Evolutionary conservation across 2,329 filamentous ascomycete genomes (phyloP).

Genomic region (Cryphonectria japonica): DNA sequence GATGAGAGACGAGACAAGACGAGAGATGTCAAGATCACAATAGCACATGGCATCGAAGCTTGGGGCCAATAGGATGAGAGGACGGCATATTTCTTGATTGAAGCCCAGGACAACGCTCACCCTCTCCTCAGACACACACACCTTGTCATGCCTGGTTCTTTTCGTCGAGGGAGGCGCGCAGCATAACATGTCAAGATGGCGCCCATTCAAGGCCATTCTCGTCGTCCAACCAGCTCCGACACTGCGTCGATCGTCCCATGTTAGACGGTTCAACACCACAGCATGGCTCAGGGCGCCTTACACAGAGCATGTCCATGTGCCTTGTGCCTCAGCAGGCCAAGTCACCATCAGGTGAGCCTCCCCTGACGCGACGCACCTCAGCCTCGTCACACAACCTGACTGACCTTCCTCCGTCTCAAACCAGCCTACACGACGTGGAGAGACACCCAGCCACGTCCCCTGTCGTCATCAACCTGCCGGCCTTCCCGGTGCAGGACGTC

Average conservation of each 20-base stretch:
- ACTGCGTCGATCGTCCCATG: not conserved
- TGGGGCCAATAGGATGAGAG: not conserved
- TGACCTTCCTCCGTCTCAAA: constrained; percentile 12
- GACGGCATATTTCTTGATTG: not conserved
- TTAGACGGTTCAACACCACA: constrained; percentile 18
- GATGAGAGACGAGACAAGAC: not conserved
- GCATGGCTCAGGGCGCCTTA: constrained; percentile 13
- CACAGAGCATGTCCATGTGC: constrained; percentile 49
- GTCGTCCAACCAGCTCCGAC: too few species aligned
- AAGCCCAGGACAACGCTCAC: too few species aligned
- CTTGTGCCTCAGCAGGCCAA: constrained; percentile 53
- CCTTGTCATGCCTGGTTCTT: not conserved
- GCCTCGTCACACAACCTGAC: constrained; percentile 30
- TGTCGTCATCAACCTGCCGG: constrained; percentile 60
- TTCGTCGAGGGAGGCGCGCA: not conserved
- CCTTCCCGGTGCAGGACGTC: constrained; percentile 43
- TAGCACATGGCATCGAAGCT: not conserved
- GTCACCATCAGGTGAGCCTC: constrained; percentile 54
- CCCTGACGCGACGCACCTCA: not conserved
- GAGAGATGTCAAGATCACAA: not conserved
- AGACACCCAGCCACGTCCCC: constrained; percentile 45
- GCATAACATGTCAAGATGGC: not conserved
- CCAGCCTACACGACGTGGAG: constrained; percentile 54
- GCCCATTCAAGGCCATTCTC: not conserved
- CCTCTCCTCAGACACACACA: not conserved